Conservation (phyloP, 2,329 filamentous ascomycete genomes). For the Aspergillus versicolor region DNA sequence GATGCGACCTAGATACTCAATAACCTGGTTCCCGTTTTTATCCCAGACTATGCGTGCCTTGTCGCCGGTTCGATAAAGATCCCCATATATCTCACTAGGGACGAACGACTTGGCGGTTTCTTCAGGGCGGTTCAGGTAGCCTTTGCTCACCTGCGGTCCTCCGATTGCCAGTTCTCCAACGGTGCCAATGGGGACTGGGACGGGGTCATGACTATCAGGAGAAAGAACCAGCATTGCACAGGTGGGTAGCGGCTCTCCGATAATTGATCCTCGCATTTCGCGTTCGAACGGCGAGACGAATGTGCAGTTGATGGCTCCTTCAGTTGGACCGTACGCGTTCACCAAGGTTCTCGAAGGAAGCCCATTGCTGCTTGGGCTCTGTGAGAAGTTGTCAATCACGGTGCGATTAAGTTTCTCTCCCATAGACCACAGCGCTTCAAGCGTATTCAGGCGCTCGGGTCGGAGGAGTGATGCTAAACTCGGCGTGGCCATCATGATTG, state of each 20-base stretch:
- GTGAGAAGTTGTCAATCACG: slow-evolving; percentile 33
- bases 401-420: slow-evolving; percentile 35
- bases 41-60: slow-evolving; percentile 59
- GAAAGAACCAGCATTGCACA: slow-evolving; percentile 34
- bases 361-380: not conserved
- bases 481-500: slow-evolving; percentile 41
- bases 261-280: slow-evolving; percentile 33
- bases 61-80: slow-evolving; percentile 39
- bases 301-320: slow-evolving; percentile 32
- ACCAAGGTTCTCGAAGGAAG: slow-evolving; percentile 20
- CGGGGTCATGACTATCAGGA: slow-evolving; percentile 23
- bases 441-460: slow-evolving; percentile 24
- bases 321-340: slow-evolving; percentile 37
- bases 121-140: slow-evolving; percentile 27
- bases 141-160: slow-evolving; percentile 31
- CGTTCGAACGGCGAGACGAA: slow-evolving; percentile 22
- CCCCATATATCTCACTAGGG: slow-evolving; percentile 45
- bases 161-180: slow-evolving; percentile 48
- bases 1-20: slow-evolving; percentile 82
- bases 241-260: slow-evolving; percentile 37
- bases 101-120: slow-evolving; percentile 29
- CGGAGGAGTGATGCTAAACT: slow-evolving; percentile 38
- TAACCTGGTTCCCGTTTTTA: slow-evolving; percentile 49
- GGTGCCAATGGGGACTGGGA: slow-evolving; percentile 41
- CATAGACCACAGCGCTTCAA: slow-evolving; percentile 34